Base-by-base conservation (phyloP, 2,329 filamentous ascomycete genomes). In the Leptographium wingfieldii region DNA sequence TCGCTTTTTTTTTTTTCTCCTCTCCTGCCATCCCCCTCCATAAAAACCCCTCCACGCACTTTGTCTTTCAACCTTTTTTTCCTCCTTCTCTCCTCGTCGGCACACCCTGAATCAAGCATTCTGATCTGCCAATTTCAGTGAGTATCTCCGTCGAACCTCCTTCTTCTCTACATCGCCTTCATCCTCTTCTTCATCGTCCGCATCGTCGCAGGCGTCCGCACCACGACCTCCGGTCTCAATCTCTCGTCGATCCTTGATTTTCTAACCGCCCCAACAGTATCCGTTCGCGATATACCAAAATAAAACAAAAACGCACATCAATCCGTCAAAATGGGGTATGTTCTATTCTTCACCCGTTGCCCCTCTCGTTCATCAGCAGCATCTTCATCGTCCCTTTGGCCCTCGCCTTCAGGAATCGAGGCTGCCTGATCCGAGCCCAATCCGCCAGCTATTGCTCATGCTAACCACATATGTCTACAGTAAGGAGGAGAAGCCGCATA, bases 401-500 rank as follows among this genome's bases (percentile, higher is more conserved):
- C 35, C 22, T 6, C 38, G 2, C 19, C n/a, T 10, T 5, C 35
- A 10, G 12, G 25, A 49, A 25, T 31, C 19, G 14, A 31, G 11
- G 52, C 16, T 14, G 12, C 6, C 22, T n/a, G 14, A 7, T 33
- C 22, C 7, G 52, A 16, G 16, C 22, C 19, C 10, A 2, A 16
- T n/a, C 35, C 31, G 6, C 16, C 52, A 5, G 4, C 16, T 3
- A 22, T 33, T 59, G 59, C 33, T 25, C 27, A 11, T 55, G 51
- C 67, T 69, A 62, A 68, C 69, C 55, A 55, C 57, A 64, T 5
- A 2, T 43, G 35, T 54, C 57, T 67, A 70, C 74, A 92, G 92
- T 89, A 97, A 90, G 84, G 86, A 96, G 73, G 89, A 92, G 68
- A 95, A 95, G 88, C 80, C 77, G 80, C 92, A 97, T 80, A 90